Conservation (phyloP, 352 stramenopile genomes). For the Pythium volutum region DNA sequence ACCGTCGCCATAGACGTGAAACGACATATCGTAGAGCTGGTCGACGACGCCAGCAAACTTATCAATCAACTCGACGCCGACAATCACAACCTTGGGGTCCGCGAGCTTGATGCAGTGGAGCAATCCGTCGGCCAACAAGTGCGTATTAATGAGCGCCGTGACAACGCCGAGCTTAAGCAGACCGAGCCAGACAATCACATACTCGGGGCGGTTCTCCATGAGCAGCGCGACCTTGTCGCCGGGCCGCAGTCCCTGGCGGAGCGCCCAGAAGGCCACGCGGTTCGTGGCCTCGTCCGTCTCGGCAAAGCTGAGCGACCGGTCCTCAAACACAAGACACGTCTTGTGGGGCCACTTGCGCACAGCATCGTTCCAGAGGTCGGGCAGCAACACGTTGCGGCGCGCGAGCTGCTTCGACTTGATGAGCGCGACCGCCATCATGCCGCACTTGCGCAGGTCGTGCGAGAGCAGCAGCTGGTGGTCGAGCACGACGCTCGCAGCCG, state of each 20-base stretch:
- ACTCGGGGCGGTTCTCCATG: constrained; percentile 87
- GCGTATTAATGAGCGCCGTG: constrained; percentile 83
- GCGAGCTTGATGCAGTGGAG: constrained; percentile 75
- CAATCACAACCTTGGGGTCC: constrained; percentile 57
- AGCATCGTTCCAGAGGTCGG: constrained; percentile 61
- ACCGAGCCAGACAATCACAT: constrained; percentile 77
- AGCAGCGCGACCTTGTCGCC: constrained; percentile 78
- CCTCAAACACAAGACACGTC: constrained; percentile 58
- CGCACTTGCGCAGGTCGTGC: constrained; percentile 46
- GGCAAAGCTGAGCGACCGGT: constrained; percentile 44
- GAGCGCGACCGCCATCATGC: constrained; percentile 36
- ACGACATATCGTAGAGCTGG: constrained; percentile 38
- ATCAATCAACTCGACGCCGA: constrained; percentile 40
- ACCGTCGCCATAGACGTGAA: constrained; percentile 59
- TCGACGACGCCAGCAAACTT: constrained; percentile 39
- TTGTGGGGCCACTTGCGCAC: constrained; percentile 63
- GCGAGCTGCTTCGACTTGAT: constrained; percentile 41
- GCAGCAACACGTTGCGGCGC: constrained; percentile 38
- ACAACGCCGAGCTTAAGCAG: constrained; percentile 83
- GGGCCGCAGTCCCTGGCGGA: constrained; percentile 39
- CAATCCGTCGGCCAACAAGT: constrained; percentile 59
- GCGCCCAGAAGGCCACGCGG: constrained; percentile 69
- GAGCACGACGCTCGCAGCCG: constrained; percentile 11
- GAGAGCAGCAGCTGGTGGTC: constrained; percentile 57
- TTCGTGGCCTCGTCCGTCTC: constrained; percentile 71